phyloP scores from a whole-genome alignment of 75 land plant genomes.

The Adiantum capillusveneris region DNA sequence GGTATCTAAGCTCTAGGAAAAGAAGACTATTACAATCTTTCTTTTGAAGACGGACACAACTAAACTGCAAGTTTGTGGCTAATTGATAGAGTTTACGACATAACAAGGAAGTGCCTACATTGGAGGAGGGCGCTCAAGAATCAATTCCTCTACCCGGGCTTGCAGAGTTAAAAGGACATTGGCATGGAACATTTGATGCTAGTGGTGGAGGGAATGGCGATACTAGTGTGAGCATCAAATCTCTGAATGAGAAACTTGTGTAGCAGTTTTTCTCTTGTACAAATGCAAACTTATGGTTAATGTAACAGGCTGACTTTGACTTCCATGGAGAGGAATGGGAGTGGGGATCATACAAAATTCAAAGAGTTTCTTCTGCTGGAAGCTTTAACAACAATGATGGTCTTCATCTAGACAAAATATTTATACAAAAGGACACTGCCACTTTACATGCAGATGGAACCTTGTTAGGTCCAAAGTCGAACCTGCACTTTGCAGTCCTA shows the following conservation, averaged over 20 bases:
- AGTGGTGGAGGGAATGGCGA: conserved; percentile 99
- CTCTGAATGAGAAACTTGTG: too few species aligned
- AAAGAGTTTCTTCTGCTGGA: conserved; percentile 73
- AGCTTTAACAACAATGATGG: conserved; percentile 86
- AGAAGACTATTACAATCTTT: too few species aligned
- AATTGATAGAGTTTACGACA: conserved; percentile 13
- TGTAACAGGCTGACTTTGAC: conserved; percentile 84
- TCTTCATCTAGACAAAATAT: conserved; percentile 77
- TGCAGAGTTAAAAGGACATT: conserved; percentile 84
- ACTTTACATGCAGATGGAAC: conserved; percentile 99
- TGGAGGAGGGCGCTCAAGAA: conserved; percentile 63
- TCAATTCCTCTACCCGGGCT: conserved; percentile 86
- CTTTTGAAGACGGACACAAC: too few species aligned
- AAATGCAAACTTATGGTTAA: neutral
- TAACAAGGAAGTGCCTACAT: conserved; percentile 15
- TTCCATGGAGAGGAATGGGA: conserved; percentile 98
- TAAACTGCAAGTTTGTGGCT: too few species aligned
- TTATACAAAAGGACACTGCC: conserved; percentile 94
- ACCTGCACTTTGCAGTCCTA: conserved; percentile 96
- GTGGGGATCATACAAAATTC: conserved; percentile 91
- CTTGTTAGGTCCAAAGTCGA: conserved; percentile 74
- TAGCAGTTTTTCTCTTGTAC: too few species aligned
- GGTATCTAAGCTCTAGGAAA: conserved; percentile 25
- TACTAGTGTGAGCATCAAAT: conserved; percentile 49
- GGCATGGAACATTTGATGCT: conserved; percentile 94